Conservation (phyloP, 371 early-diverging fungal species). For the Coemansia sp. region DNA sequence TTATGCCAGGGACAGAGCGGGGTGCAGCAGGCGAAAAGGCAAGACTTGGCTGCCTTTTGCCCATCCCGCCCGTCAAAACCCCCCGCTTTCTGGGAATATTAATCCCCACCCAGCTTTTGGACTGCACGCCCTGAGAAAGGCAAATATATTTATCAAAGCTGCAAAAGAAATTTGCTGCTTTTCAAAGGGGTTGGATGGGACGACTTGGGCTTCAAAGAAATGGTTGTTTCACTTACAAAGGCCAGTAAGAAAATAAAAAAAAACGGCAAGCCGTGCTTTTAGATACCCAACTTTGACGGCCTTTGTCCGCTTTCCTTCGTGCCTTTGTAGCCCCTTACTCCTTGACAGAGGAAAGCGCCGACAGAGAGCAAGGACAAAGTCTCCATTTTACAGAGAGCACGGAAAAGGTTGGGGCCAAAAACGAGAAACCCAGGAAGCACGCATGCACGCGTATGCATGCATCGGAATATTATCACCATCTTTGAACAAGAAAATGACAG, state of each 20-base stretch:
- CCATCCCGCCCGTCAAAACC: background rate
- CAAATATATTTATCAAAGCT: conserved; percentile 8
- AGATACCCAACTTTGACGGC: too few relatives aligned
- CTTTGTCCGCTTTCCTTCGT: too few relatives aligned
- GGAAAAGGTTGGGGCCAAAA: background rate
- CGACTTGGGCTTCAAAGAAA: too few relatives aligned
- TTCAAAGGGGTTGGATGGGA: too few relatives aligned
- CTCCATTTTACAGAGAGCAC: background rate
- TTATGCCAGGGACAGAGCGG: background rate
- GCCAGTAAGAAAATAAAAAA: background rate
- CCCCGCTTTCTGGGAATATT: background rate
- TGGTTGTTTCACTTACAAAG: too few relatives aligned
- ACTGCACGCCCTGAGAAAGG: background rate
- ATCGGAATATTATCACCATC: background rate
- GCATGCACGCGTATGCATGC: conserved; percentile 3
- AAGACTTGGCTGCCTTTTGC: background rate
- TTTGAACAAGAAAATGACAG: background rate
- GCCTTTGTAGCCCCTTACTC: too few relatives aligned
- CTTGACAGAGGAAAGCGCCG: too few relatives aligned
- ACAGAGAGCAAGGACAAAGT: background rate
- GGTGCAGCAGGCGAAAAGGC: background rate
- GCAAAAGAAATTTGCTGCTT: background rate
- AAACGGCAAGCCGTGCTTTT: background rate
- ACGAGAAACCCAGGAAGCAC: background rate
- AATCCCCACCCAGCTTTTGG: background rate